phyloP scores from a whole-genome alignment of 257 asterid genomes.

The Plantago ovata region DNA sequence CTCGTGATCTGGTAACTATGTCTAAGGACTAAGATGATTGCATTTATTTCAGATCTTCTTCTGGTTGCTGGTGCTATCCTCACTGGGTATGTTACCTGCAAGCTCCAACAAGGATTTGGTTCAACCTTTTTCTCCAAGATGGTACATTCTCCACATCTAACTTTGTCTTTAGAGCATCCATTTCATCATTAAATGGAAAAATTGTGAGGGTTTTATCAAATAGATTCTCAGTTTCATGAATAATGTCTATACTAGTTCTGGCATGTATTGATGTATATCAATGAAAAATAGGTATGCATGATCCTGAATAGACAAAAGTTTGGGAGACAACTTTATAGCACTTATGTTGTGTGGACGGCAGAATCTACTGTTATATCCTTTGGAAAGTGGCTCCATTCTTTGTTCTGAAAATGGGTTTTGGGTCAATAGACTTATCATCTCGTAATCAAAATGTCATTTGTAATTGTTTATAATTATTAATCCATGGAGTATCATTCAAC shows the following conservation, averaged over 20 bases:
- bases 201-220: not conserved
- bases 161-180: not conserved
- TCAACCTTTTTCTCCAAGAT: slow-evolving; percentile 52
- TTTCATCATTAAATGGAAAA: not conserved
- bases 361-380: no score
- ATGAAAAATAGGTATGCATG: not conserved
- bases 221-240: not conserved
- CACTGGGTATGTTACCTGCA: slow-evolving; percentile 62
- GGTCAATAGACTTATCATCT: no score
- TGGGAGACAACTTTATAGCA: no score
- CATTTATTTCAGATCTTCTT: slow-evolving; percentile 66
- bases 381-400: no score
- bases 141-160: slow-evolving; percentile 33
- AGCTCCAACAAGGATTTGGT: slow-evolving; percentile 89
- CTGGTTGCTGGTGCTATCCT: slow-evolving; percentile 86
- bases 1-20: slow-evolving; percentile 3
- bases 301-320: no score
- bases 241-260: not conserved
- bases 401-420: no score
- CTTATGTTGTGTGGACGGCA: no score
- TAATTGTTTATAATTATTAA: no score
- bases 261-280: not conserved
- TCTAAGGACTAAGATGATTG: slow-evolving; percentile 19
- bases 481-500: no score
- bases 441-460: no score